A percentile compares a stretch with the other conserved stretches of the same genome.
Conservation (phyloP, 78 protist species). For the Dictyostelium firmibasis region DNA sequence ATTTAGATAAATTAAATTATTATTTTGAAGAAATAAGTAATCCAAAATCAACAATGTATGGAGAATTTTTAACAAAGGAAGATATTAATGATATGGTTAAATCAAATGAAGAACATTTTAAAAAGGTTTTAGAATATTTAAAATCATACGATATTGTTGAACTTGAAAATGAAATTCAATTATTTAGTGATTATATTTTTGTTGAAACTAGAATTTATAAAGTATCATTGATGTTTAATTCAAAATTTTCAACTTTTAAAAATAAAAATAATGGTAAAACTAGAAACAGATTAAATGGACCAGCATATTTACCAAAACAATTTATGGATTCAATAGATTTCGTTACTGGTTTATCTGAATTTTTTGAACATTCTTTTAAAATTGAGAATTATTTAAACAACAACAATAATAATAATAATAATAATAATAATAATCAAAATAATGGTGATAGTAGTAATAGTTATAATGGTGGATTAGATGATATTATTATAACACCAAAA, state of each 20-base stretch:
- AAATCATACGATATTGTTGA: not conserved
- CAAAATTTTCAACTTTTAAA: conserved; percentile 7
- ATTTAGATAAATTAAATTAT: conserved; percentile 36
- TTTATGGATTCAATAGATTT: conserved; percentile 66
- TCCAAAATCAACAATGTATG: conserved; percentile 63
- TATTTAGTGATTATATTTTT: conserved; percentile 23
- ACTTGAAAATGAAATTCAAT: not conserved
- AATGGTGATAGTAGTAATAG: not conserved
- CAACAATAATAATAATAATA: too few species aligned
- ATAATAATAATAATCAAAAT: too few species aligned
- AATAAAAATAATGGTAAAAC: not conserved
- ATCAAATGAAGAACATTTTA: not conserved
- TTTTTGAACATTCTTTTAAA: not conserved
- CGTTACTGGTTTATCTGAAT: conserved; percentile 66
- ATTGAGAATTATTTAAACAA: not conserved
- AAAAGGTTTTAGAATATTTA: not conserved
- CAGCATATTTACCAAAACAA: conserved; percentile 29
- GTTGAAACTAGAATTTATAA: conserved; percentile 25
- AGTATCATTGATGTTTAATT: not conserved
- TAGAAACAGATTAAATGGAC: conserved; percentile 46
- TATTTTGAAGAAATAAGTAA: conserved; percentile 42
- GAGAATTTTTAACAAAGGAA: conserved; percentile 23
- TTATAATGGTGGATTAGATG: not conserved
- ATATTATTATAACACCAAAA: conserved; percentile 33
- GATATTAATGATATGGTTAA: conserved; percentile 17